Evolutionary conservation across 2,329 filamentous ascomycete genomes (phyloP), one percentile per base, ranked within the genome.

Genomic region (Colletotrichum sp.): DNA sequence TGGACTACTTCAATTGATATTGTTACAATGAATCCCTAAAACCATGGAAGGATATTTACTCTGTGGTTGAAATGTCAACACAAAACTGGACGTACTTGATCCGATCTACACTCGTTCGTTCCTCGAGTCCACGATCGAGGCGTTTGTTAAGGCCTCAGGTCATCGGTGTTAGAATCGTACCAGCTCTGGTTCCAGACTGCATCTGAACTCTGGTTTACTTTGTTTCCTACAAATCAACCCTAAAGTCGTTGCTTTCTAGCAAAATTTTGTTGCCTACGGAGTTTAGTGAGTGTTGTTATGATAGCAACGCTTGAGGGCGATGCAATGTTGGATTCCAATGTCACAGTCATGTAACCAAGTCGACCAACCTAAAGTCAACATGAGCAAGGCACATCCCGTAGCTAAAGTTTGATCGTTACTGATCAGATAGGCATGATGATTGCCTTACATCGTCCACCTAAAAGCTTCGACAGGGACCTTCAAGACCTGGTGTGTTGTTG

Each of bases 1-100:
- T 10, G 9, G 38, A n/a, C 8, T 2, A n/a, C 8, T 9, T 18
- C 3, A 5, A n/a, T 6, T 10, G 1, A n/a, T n/a, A n/a, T n/a
- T 43, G 38, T 6, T n/a, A 10, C 38, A n/a, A 43, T 43, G 38
- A 36, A 36, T 3, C 1, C 3, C 13, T 15, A 15, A 15, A 13
- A 8, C 7, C 34, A 36, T 36, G 13, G 15, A 8, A 36, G 13
- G 6, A 38, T 18, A 2, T 18, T 18, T 18, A 18, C 16, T 18
- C 36, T 38, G 7, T 10, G 18, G 16, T 43, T 5, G 18, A 43
- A 43, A n/a, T 8, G 4, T 18, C 5, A 10, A n/a, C 38, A n/a
- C 9, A 9, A 43, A 10, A n/a, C 5, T n/a, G 8, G 18, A n/a
- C 38, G 6, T 43, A 4, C 2, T 10, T n/a, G 9, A n/a, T 43